Evolutionary conservation across 1,139 yeast genomes (phyloP).

Genomic region (Pichia cactophila): DNA sequence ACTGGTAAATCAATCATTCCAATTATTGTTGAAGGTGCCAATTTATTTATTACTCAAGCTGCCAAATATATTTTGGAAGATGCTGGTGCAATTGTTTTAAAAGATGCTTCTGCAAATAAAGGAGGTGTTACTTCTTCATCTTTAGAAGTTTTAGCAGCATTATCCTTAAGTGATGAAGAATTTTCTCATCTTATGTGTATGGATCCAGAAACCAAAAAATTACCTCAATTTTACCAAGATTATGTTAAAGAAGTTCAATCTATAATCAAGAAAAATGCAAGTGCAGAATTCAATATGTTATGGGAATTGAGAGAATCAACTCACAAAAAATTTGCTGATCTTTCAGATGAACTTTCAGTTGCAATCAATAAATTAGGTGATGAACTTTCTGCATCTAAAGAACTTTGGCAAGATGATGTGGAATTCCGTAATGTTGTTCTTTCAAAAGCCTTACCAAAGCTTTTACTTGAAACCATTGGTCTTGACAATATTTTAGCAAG

Average conservation of each 20-base stretch:
- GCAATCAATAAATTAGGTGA: conserved; percentile 87
- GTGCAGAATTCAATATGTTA: conserved; percentile 75
- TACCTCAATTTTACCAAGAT: conserved; percentile 68
- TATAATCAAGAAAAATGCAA: conserved; percentile 70
- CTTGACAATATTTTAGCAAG: conserved; percentile 61
- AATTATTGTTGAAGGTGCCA: conserved; percentile 95
- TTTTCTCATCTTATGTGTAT: conserved; percentile 75
- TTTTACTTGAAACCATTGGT: conserved; percentile 69
- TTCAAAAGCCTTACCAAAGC: conserved; percentile 68
- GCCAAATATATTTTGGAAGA: conserved; percentile 82
- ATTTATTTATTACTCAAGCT: conserved; percentile 86
- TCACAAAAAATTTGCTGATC: conserved; percentile 64
- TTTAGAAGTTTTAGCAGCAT: conserved; percentile 88
- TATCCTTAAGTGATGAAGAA: conserved; percentile 80
- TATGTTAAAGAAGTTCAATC: conserved; percentile 81
- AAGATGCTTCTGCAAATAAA: conserved; percentile 95
- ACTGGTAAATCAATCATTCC: conserved; percentile 77
- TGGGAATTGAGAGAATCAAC: conserved; percentile 70
- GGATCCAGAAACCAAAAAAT: conserved; percentile 39
- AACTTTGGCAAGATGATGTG: conserved; percentile 77
- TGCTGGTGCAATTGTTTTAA: conserved; percentile 81
- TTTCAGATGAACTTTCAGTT: conserved; percentile 78
- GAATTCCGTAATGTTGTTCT: conserved; percentile 73
- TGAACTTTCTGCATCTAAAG: conserved; percentile 75
- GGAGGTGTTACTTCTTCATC: conserved; percentile 99